Percentiles rank a stretch among this genome's conserved stretches.
Conservation (phyloP, 345 rosid species). For the Eucalyptus sideroxylon region DNA sequence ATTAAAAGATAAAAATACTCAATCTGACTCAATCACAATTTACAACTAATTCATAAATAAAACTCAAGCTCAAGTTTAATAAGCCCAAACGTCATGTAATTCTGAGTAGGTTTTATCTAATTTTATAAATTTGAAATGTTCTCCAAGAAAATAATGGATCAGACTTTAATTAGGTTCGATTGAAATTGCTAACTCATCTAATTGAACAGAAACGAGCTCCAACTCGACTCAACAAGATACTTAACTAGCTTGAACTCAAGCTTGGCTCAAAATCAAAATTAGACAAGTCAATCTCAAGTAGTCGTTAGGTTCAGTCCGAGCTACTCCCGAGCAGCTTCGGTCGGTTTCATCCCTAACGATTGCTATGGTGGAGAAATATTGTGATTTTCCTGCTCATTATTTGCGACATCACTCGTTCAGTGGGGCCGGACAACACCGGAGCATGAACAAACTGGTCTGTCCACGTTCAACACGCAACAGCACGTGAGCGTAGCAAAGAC, state of each 20-base stretch:
- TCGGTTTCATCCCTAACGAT: background rate
- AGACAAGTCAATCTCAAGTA: background rate
- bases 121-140: background rate
- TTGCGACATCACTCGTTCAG: background rate
- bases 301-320: background rate
- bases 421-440: background rate
- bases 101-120: background rate
- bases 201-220: accelerated
- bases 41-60: background rate
- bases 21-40: background rate
- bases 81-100: background rate
- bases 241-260: background rate
- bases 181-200: background rate
- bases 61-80: background rate
- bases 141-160: background rate
- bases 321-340: background rate
- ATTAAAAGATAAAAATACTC: background rate
- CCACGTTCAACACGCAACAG: background rate
- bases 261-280: background rate
- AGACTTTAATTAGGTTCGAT: background rate
- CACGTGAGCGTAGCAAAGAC: background rate
- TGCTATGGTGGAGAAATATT: background rate
- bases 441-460: background rate
- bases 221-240: background rate
- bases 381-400: background rate